Evolutionary conservation across 73 alveolate species (phyloP).

Genomic region (Tetrahymena thermophila): DNA sequence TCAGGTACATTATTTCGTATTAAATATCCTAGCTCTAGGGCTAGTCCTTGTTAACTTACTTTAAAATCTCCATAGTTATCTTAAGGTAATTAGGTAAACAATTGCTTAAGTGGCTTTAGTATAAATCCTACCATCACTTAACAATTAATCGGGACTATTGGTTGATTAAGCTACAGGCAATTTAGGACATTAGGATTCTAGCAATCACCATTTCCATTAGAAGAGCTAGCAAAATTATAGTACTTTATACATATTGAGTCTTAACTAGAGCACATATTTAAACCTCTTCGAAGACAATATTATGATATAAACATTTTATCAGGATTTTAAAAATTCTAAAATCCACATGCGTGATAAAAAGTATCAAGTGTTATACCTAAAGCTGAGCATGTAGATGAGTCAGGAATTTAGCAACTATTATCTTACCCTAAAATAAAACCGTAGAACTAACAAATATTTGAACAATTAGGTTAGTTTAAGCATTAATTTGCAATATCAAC

Average conservation of each 20-base stretch:
- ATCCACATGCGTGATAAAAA: neutral
- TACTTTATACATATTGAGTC: neutral
- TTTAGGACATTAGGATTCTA: neutral
- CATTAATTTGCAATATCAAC: neutral
- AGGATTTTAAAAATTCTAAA: neutral
- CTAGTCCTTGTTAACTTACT: neutral
- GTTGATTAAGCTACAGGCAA: neutral
- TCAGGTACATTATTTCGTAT: neutral
- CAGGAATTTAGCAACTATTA: neutral
- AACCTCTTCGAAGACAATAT: neutral
- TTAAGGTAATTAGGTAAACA: neutral
- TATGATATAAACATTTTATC: neutral
- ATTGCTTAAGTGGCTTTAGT: neutral
- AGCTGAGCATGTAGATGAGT: neutral
- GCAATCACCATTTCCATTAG: neutral
- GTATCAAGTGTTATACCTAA: neutral
- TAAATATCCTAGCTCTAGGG: neutral
- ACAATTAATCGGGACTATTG: neutral
- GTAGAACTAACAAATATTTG: neutral
- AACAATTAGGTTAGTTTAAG: neutral
- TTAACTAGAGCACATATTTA: neutral
- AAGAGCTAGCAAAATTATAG: neutral
- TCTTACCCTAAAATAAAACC: neutral
- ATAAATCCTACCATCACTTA: neutral
- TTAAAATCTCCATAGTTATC: neutral